Base-by-base conservation (phyloP, 805 yeast species). In the Sugiyamaella mastotermitis region DNA sequence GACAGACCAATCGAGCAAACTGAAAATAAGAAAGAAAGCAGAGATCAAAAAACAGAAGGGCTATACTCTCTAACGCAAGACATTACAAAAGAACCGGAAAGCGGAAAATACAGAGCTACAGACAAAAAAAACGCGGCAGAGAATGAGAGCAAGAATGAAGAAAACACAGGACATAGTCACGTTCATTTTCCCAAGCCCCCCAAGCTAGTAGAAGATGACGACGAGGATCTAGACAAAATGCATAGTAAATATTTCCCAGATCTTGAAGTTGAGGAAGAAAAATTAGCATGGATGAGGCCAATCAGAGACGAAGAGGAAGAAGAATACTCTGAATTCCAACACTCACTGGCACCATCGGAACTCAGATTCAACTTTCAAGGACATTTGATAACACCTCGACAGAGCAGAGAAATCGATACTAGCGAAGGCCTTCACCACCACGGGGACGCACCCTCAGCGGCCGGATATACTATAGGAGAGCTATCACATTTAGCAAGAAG, bases 361-460 rank as follows among this genome's bases (percentile, higher is more conserved):
- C 65, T 90, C 55, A 65, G 99, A 46, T 92, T 92, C 55, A 97
- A 90, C 53, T 87, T 92, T 60, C 68, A 76, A 35, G 98, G 97
- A 8, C 68, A 83, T 49, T 58, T 92, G 43, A 67, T 92, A 3
- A 67, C 78, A 5, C 80, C 82, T 4, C 58, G 67, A 1, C 68
- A 76, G 35, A 65, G 76, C 21, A 57, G 61, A 1, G 58, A 60
- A 17, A 58, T 74, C 5, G 76, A 82, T 2, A 68, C 80, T 0
- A 64, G 68, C 27, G 55, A 72, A 27, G 98, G 95, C 0, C 69
- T 92, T 18, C 96, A 86, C 53, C 97, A 92, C 57, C 99, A 92
- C 59, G 72, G 96, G 0, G 85, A 81, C 8, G 78, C 81, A 33
- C 96, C 97, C 0, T 78, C 79, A 31, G 66, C 88, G 37, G 95